Base-by-base conservation (phyloP, 2,329 filamentous ascomycete genomes). In the Aspergillus floridensis region DNA sequence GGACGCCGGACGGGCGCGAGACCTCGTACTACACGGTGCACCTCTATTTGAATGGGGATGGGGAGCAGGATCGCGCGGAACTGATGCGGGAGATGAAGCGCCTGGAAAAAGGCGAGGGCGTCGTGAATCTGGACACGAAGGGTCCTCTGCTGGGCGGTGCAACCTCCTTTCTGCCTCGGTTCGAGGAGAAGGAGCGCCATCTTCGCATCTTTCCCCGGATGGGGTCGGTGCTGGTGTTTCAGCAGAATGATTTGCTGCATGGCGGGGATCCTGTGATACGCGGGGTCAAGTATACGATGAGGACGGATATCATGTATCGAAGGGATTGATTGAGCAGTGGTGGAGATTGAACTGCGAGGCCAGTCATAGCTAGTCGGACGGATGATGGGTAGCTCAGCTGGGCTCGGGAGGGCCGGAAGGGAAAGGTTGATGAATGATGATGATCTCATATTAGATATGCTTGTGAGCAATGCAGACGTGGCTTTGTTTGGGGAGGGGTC, bases 281-380 rank as follows among this genome's bases (percentile, higher is more conserved):
- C 12, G 84, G 84, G 0, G 76, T 76, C 0, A 86, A 86, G 68
- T 82, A 80, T 68, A 85, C 84, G 0, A 70, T 85, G 73, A 71
- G 84, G 58, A 84, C 82, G 10, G 84, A 86, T 70, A 64, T 85
- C 21, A 81, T 86, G 82, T 86, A 81, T 70, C 54, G 55, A 49
- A 22, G 35, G 46, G 50, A 53, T 44, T 55, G 26, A 51, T n/a
- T 16, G 41, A 16, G n/a, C 19, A 11, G 14, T 29, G 7, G 12
- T 41, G 35, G 26, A 29, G 7, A 29, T 26, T 10, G 6, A 22
- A 31, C 24, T 35, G 21, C 32, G 32, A 11, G 32, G 14, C 32
- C 11, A 35, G 32, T 35, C 32, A 35, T 35, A 2, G 32, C 5
- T 16, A 6, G 32, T 35, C 11, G 32, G 14, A 35, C 5, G 32